Conservation (phyloP, 2,329 filamentous ascomycete genomes). For the Alternaria atra region DNA sequence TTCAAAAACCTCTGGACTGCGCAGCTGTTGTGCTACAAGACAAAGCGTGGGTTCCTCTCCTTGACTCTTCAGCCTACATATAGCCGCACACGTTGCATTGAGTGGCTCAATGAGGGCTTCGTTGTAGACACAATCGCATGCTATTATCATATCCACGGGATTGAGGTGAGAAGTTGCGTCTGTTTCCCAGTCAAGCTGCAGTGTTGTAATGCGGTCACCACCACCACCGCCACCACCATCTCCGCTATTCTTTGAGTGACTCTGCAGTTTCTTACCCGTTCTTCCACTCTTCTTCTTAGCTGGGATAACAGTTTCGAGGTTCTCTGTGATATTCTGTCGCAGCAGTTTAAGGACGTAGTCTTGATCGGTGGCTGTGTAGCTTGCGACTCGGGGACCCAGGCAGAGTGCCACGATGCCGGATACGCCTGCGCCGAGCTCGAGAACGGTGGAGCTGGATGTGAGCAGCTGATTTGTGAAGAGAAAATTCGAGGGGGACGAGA, state of each 20-base stretch:
- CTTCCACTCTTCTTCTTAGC: constrained; percentile 15
- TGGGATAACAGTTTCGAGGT: constrained; percentile 48
- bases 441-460: constrained; percentile 63
- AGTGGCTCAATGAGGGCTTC: constrained; percentile 83
- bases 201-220: constrained; percentile 17
- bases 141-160: constrained; percentile 77
- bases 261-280: constrained; percentile 36
- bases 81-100: constrained; percentile 80
- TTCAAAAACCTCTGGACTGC: constrained; percentile 85
- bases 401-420: constrained; percentile 79
- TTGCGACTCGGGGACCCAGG: constrained; percentile 67
- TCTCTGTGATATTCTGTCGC: constrained; percentile 77
- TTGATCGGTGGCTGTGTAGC: constrained; percentile 87
- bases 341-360: constrained; percentile 81
- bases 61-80: constrained; percentile 67
- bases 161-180: constrained; percentile 58
- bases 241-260: constrained; percentile 1
- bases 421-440: constrained; percentile 91
- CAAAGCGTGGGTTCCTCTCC: constrained; percentile 68
- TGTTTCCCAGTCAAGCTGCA: constrained; percentile 82
- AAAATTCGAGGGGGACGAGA: constrained; percentile 69
- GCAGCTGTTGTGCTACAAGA: constrained; percentile 87
- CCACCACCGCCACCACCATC: constrained; percentile 30
- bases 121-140: constrained; percentile 97
- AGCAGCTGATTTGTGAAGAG: constrained; percentile 68